Evolutionary conservation across 306 rosid genomes (phyloP).

Genomic region (Acacia melanoxylon): DNA sequence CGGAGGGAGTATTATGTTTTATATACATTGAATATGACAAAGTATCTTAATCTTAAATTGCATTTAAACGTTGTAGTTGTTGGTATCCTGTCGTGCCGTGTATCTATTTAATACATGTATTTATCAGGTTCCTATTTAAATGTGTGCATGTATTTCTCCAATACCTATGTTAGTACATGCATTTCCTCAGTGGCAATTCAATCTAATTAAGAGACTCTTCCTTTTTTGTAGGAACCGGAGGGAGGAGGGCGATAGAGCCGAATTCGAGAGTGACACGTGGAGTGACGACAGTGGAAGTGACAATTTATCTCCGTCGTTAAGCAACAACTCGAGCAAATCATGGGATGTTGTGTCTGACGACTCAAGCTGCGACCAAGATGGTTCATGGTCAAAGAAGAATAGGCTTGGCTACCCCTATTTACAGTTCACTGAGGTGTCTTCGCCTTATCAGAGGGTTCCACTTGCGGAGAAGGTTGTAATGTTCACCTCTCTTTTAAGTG

Average conservation of each 20-base stretch:
- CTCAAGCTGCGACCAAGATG: conserved; percentile 65
- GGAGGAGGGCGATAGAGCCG: conserved; percentile 53
- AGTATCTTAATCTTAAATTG: neutral
- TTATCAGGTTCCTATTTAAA: neutral
- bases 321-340: conserved; percentile 69
- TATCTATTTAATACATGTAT: neutral
- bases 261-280: conserved; percentile 70
- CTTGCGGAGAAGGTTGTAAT: conserved; percentile 54
- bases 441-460: conserved; percentile 71
- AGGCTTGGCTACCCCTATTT: conserved; percentile 64
- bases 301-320: conserved; percentile 52
- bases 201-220: neutral
- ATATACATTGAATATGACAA: neutral
- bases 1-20: neutral
- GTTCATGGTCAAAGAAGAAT: conserved; percentile 48
- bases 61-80: neutral
- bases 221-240: conserved; percentile 32
- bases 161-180: neutral
- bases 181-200: neutral
- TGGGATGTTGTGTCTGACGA: conserved; percentile 75
- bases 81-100: neutral
- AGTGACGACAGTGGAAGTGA: conserved; percentile 80
- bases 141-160: neutral
- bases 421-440: conserved; percentile 53
- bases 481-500: neutral